phyloP scores from a whole-genome alignment of 2,329 filamentous ascomycete species.

The Paecilomyces variotii region DNA sequence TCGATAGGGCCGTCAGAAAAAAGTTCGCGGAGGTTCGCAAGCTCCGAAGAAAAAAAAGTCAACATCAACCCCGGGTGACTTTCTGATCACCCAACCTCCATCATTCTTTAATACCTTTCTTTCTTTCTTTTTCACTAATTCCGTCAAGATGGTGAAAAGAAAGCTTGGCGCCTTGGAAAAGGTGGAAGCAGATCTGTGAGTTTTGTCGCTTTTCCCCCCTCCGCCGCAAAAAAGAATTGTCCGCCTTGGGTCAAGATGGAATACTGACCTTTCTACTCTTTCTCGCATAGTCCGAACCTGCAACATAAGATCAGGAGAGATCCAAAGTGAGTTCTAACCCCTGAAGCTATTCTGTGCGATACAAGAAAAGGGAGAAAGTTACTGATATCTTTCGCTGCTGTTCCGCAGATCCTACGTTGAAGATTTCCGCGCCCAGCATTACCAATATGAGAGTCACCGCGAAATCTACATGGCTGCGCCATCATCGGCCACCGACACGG shows the following conservation, averaged over 20 bases:
- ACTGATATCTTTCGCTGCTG: conserved; percentile 3
- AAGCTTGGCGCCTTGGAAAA: conserved; percentile 91
- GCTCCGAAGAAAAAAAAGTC: conserved; percentile 4
- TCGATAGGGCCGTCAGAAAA: conserved; percentile 5
- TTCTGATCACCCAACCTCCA: conserved; percentile 49
- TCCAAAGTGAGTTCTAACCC: conserved; percentile 52
- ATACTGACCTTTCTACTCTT: conserved; percentile 13
- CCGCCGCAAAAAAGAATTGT: neutral
- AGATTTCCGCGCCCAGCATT: conserved; percentile 80
- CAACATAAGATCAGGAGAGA: conserved; percentile 89
- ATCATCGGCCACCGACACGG: conserved; percentile 65
- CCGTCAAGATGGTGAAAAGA: conserved; percentile 63
- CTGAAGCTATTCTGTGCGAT: neutral
- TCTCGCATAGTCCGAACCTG: conserved; percentile 57
- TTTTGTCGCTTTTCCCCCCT: conserved; percentile 1
- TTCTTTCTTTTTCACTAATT: conserved; percentile 5
- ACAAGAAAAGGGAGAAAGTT: neutral
- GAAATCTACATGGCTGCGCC: conserved; percentile 88
- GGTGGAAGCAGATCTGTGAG: conserved; percentile 78
- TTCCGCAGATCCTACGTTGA: conserved; percentile 68
- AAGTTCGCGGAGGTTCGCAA: neutral
- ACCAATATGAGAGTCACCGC: conserved; percentile 82
- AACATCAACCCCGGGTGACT: neutral
- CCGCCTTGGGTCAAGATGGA: conserved; percentile 17
- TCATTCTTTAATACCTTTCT: conserved; percentile 81